Evolutionary conservation across 352 stramenopile genomes (phyloP), one percentile per base, ranked within the genome.

Genomic region (Phytophthora rubi): DNA sequence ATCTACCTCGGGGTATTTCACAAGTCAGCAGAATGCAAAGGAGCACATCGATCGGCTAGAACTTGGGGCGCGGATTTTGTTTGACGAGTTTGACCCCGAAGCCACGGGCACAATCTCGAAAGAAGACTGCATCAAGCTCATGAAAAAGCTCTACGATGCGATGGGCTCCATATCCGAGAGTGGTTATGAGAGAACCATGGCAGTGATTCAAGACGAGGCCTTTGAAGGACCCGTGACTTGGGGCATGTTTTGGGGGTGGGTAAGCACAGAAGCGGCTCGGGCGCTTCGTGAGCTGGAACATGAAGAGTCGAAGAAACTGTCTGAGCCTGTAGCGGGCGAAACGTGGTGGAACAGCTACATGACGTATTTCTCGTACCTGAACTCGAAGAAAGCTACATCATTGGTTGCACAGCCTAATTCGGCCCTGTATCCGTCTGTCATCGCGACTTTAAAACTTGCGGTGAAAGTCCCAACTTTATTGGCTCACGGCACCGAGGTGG

Each of bases 241-340:
- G 89, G 53, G 79, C 0, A 91, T 93, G 82, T 96, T 94, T 63
- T 96, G 88, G 88, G 82, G 92, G 58, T 96, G 86, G 86, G 89
- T 96, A 28, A 96, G 89, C 57, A 83, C 82, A 0, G 86, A 95
- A 71, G 89, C 89, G 6, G 85, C 88, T 44, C 67, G 71, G 8
- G 88, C 89, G 16, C 76, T 96, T 30, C 79, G 77, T 16, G 73
- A 85, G 26, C 71, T 96, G 12, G 83, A 96, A 55, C 68, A 86
- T 49, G 76, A 87, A 66, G 75, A 90, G 30, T 71, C 80, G 7
- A 76, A 76, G 10, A 77, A 79, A 44, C 59, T 88, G 33, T 76
- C 62, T 0, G 78, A 86, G 33, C 68, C 80, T 18, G 76, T 83
- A 12, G 45, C 76, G 0, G 70, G 69, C 32, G 80, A 86, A 61